Evolutionary conservation across 768 basidiomycete genomes (phyloP).

Genomic region (Phylloporus rhodoxanthus): DNA sequence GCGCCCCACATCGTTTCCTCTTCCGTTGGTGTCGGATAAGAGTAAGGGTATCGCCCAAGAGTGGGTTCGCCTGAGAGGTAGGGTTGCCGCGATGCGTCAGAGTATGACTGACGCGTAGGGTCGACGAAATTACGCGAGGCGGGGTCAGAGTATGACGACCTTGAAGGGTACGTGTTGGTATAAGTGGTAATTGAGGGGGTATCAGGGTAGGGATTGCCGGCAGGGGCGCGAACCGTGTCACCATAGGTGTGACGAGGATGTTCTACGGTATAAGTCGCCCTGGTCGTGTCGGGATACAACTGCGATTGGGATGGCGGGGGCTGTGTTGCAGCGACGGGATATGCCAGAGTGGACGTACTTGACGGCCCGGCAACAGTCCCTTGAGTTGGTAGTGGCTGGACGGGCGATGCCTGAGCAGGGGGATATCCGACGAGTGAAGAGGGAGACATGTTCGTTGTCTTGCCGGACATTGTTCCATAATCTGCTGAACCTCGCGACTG

Average conservation of each 20-base stretch:
- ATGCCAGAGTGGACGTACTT: conserved; percentile 21
- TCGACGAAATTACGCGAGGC: conserved; percentile 23
- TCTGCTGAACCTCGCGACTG: conserved; percentile 24
- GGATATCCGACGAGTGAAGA: conserved; percentile 26
- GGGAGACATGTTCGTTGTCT: conserved; percentile 16
- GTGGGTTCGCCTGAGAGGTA: conserved; percentile 22
- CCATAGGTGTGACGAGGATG: conserved; percentile 20
- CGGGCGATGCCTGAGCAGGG: conserved; percentile 17
- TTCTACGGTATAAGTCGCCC: conserved; percentile 18
- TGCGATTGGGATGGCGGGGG: conserved; percentile 22
- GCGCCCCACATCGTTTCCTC: conserved; percentile 71
- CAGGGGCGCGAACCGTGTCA: conserved; percentile 17
- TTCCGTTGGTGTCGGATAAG: conserved; percentile 45
- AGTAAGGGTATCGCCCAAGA: conserved; percentile 24
- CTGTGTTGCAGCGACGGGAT: conserved; percentile 18
- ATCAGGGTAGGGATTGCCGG: conserved; percentile 30
- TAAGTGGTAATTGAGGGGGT: conserved; percentile 18
- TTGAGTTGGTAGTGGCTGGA: conserved; percentile 19
- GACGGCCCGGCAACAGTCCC: conserved; percentile 16
- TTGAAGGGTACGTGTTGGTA: conserved; percentile 21
- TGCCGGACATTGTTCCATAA: conserved; percentile 19
- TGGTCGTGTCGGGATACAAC: conserved; percentile 22
- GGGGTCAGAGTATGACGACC: conserved; percentile 23
- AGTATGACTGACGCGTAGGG: conserved; percentile 18
- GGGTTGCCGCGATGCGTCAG: conserved; percentile 25